Base-by-base conservation (phyloP, 805 yeast species). In the Metahyphopichia silvanorum region DNA sequence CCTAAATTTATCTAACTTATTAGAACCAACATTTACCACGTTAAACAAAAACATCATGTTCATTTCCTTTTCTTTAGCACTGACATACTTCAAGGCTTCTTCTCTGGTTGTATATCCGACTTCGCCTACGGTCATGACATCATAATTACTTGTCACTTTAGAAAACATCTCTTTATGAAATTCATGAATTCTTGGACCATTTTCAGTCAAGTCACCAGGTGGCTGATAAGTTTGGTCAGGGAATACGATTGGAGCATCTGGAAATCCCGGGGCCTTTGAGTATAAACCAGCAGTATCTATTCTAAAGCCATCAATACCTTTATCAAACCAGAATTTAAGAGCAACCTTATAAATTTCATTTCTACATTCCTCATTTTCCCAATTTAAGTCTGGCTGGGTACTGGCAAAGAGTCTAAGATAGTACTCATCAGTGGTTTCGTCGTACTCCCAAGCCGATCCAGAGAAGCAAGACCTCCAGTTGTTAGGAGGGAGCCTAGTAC, bases 301-400 rank as follows among this genome's bases (percentile, higher is more conserved):
- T 49, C 78, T 57, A 57, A 73, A 73, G 4, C 78, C 78, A 41
- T 71, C 76, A 18, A 68, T 64, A 21, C 77, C 78, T 41, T 63
- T 61, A 30, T 66, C 63, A 35, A 64, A 64, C 78, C 79, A 74
- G 51, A 63, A 73, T 21, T 56, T 54, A 41, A 71, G 49, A 11
- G 75, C 73, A 17, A 56, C 50, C 30, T 67, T 55, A 51, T 69
- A 69, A 34, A 72, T 53, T 44, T 49, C 53, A 13, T 50, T 37
- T 26, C 35, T 21, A 21, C 26, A 20, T 28, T 47, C 63, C 30
- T 44, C 58, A 46, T 65, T 71, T 39, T 73, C 77, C 79, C 78
- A 74, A 56, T 74, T 74, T 44, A 74, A 55, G 43, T 74, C 79
- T 13, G 78, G 78, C 49, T 74, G 79, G 25, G 65, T 49, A 31